Evolutionary conservation across 371 early-diverging fungal genomes (phyloP), one percentile per base, ranked within the genome.

Genomic region (Saksenaea vasiformis): DNA sequence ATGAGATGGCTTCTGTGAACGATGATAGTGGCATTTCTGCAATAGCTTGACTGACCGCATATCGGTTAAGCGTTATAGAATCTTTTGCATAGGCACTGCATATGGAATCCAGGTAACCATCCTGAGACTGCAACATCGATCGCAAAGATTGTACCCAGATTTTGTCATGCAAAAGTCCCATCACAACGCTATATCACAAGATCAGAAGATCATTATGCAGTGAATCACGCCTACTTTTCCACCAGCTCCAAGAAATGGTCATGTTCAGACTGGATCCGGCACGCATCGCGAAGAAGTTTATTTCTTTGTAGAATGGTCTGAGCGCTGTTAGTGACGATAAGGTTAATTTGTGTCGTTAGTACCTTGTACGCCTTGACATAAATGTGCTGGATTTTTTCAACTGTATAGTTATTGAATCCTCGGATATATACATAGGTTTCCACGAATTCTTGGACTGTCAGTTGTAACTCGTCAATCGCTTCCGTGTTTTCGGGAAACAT

Each of bases 371-470:
- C 68, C 53, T 86, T 87, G 54, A 73, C 73, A 58, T 84, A 85
- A 54, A 87, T 84, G 39, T 85, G 79, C n/a, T 78, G 80, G 14
- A 87, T 82, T 67, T 84, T 85, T 60, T 86, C 86, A 10, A 85
- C 77, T 0, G 86, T 84, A 54, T 70, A 72, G 15, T 64, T 53
- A 15, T 86, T 85, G 56, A 79, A 87, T 15, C 87, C 87, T 24
- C 83, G 85, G 41, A 87, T 83, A 60, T 86, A 87, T 2, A 87
- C 84, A 71, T 86, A 87, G 0, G 86, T 82, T 28, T 82, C 80
- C 41, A 78, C 83, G 65, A 87, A 87, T 68, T 87, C 85, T n/a
- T 76, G 75, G 1, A 78, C 76, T 5, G 80, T 71, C 28, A 66
- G 63, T 62, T 77, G 74, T 57, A 85, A 71, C 55, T 86, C 85